Evolutionary conservation across 1,139 yeast species (phyloP).

Genomic region (Geotrichum fermentans): DNA sequence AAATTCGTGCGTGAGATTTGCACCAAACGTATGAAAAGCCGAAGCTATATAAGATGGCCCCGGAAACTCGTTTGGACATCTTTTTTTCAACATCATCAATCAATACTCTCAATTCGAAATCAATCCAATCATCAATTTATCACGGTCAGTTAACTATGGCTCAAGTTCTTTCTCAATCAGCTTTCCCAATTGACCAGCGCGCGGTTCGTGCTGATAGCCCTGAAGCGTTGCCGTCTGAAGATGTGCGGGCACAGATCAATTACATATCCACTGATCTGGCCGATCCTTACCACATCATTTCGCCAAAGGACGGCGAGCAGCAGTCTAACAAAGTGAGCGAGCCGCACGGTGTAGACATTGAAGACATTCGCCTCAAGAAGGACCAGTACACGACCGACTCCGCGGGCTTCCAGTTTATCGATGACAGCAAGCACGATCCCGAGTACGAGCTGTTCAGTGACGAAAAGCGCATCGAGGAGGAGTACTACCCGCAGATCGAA

Average conservation of each 20-base stretch:
- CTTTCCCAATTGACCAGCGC: not conserved
- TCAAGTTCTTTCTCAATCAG: not conserved
- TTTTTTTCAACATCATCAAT: no score
- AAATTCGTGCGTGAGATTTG: no score
- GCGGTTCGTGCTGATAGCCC: not conserved
- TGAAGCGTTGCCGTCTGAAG: not conserved
- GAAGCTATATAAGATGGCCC: no score
- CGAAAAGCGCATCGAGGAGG: constrained; percentile 22
- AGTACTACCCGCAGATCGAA: constrained; percentile 26
- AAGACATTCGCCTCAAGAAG: constrained; percentile 22
- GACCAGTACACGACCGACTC: constrained; percentile 1
- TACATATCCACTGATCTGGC: not conserved
- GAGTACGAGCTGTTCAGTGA: constrained; percentile 22
- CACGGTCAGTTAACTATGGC: constrained; percentile 1
- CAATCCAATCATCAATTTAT: no score
- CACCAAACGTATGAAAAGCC: no score
- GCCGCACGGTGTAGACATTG: constrained; percentile 3
- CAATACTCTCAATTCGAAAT: no score
- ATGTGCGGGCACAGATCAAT: not conserved
- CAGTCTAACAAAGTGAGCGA: not conserved
- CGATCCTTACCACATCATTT: not conserved
- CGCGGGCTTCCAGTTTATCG: constrained; percentile 16
- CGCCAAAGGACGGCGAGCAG: not conserved
- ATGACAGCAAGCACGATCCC: constrained; percentile 14
- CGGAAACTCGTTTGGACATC: no score